A percentile compares a stretch with the other conserved stretches of the same genome.
These are phyloP conservation scores for Alternaria ventricosa DNA, from an alignment of 2,329 filamentous ascomycete species.

Conservation along the genomic window DNA sequence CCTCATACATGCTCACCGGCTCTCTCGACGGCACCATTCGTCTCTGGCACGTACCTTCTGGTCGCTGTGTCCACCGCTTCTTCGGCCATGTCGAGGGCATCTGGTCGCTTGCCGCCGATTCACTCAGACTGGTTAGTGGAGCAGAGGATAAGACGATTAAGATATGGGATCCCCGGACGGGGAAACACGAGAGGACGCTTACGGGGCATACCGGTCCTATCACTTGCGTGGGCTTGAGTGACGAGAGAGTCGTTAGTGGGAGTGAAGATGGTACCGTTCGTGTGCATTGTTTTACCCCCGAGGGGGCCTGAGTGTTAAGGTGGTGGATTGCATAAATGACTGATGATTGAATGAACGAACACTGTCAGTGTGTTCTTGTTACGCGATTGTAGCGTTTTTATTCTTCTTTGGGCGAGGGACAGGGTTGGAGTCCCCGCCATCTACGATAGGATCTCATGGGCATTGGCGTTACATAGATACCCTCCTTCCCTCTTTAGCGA, in stretches of 20 bases:
- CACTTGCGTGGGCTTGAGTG: slow-evolving; percentile 89
- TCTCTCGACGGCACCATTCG: slow-evolving; percentile 90
- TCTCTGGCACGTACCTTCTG: slow-evolving; percentile 86
- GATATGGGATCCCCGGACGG: slow-evolving; percentile 90
- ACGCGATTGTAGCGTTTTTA: background rate
- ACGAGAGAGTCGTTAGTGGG: slow-evolving; percentile 86
- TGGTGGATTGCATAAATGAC: background rate
- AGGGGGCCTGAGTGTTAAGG: background rate
- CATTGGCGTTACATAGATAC: slow-evolving; percentile 1
- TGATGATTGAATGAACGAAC: background rate
- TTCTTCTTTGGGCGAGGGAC: background rate
- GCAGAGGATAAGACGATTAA: slow-evolving; percentile 96
- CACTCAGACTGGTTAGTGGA: slow-evolving; percentile 83
- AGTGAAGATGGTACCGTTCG: slow-evolving; percentile 93
- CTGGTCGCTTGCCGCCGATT: slow-evolving; percentile 91
- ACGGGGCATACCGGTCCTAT: slow-evolving; percentile 90
- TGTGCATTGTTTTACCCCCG: slow-evolving; percentile 56
- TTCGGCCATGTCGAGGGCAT: slow-evolving; percentile 97
- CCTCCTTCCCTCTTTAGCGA: background rate
- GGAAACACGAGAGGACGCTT: slow-evolving; percentile 90
- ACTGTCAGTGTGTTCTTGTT: background rate
- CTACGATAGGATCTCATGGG: background rate
- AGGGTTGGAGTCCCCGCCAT: background rate
- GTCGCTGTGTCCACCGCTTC: slow-evolving; percentile 85
- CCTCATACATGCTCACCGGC: slow-evolving; percentile 90